Evolutionary conservation across 148 eudicot species (phyloP).

Genomic region (Polygonum aviculare): DNA sequence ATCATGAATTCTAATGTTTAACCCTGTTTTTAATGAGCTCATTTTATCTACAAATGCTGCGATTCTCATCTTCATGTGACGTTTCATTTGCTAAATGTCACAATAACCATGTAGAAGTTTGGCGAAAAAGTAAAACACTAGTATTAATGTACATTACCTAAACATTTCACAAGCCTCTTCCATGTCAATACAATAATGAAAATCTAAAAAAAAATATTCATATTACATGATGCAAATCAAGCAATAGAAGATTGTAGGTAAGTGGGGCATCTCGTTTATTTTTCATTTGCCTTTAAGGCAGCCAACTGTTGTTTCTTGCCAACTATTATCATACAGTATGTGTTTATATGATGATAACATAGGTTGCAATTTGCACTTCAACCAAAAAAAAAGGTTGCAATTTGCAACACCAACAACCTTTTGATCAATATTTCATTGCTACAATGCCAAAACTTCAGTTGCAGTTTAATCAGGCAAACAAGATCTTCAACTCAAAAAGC

Average conservation of each 20-base stretch:
- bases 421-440: neutral
- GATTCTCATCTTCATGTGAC: no score
- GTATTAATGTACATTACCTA: no score
- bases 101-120: no score
- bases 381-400: no score
- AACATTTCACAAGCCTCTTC: no score
- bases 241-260: neutral
- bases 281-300: neutral
- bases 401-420: neutral
- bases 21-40: no score
- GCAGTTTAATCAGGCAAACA: neutral
- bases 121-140: no score
- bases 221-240: neutral
- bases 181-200: no score
- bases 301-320: neutral
- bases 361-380: neutral
- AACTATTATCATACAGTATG: neutral
- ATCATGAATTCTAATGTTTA: no score
- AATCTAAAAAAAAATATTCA: no score
- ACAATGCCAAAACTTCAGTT: neutral
- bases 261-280: neutral
- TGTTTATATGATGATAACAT: neutral
- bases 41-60: no score
- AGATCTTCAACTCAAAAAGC: neutral
- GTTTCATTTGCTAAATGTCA: no score